Base-by-base conservation (phyloP, 805 yeast species). In the Kodamaea leandrae region DNA sequence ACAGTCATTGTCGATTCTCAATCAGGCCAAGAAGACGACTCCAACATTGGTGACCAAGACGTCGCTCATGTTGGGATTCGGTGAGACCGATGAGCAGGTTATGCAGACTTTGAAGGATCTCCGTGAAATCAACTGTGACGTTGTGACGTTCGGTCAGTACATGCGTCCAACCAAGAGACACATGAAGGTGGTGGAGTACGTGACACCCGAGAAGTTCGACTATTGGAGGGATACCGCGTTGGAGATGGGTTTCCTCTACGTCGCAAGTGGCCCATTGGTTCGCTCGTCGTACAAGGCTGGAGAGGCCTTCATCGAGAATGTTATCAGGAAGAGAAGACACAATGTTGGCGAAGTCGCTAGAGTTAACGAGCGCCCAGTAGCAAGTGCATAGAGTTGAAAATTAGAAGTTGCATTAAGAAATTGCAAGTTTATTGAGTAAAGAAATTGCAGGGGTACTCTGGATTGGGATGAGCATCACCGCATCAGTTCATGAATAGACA, bases 81-180 rank as follows among this genome's bases (percentile, higher is more conserved):
- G 99, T 29, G 99, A 93, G 63, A 80, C 90, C 2, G 98, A 93
- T 56, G 96, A 83, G 40, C 97, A 93, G 64, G 62, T 93, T 9
- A 60, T 81, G 58, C 82, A 79, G 49, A 82, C 97, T 0, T 61
- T 93, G 54, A 72, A 63, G 47, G 95, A 87, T 59, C 70, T 95
- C 51, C 77, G 98, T 48, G 79, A 67, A 14, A 76, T 83, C 32
- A 68, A 75, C 6, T 93, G 95, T 61, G 98, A 93, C 57, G 96
- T 93, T 37, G 96, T 93, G 13, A 93, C 99, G 0, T 93, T 93
- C 65, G 99, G 99, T 26, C 99, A 93, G 66, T 93, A 93, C 64
- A 93, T 93, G 97, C 78, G 99, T 61, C 99, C 99, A 33, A 93
- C 99, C 2, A 93, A 86, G 66, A 82, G 99, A 58, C 99, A 93